Evolutionary conservation across 108 stramenopile species (phyloP), one percentile per base, ranked within the genome.

Genomic region (Chaetoceros muelleri): DNA sequence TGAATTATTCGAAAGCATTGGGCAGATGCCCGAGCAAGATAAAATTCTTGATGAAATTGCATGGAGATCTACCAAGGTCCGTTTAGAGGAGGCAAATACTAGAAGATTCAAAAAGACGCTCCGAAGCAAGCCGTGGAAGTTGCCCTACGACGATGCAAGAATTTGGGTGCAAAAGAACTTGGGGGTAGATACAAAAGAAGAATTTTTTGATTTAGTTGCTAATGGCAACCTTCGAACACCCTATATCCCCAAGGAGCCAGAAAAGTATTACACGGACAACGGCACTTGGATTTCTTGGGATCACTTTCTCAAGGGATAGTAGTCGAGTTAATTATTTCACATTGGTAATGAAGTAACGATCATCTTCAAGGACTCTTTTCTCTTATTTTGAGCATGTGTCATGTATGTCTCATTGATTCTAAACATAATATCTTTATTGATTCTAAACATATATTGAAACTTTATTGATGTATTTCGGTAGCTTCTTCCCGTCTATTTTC

Each of bases 231-330:
- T 82, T 10, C 46, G 75, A 49, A 79, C 70, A 10, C 68, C 75
- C 2, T 82, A 80, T 48, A 80, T 80, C 40, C 73, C 75, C 29
- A 75, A 75, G 40, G 46, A 61, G 13, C 79, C 79, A n/a, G 75
- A 80, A 46, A 62, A 74, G 58, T 80, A 76, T 61, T 80, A 80
- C 53, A 73, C 72, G n/a, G 54, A 25, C 34, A 72, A 66, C 26
- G 60, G 75, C 24, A 67, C 76, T 47, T 80, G 79, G 79, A 74
- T 75, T 27, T 58, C 58, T 26, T 80, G 79, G 79, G 75, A 75
- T 60, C 79, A 80, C 45, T 69, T 69, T 55, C 34, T 40, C 5
- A 5, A 40, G 5, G 34, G 34, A 40, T 10, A 40, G 34, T 40
- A n/a, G n/a, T n/a, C n/a, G n/a, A n/a, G n/a, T n/a, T n/a, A n/a